These are phyloP conservation scores for Fistulinella cinereoalba DNA, from an alignment of 1,284 basidiomycete genomes.

Conservation along the genomic window DNA sequence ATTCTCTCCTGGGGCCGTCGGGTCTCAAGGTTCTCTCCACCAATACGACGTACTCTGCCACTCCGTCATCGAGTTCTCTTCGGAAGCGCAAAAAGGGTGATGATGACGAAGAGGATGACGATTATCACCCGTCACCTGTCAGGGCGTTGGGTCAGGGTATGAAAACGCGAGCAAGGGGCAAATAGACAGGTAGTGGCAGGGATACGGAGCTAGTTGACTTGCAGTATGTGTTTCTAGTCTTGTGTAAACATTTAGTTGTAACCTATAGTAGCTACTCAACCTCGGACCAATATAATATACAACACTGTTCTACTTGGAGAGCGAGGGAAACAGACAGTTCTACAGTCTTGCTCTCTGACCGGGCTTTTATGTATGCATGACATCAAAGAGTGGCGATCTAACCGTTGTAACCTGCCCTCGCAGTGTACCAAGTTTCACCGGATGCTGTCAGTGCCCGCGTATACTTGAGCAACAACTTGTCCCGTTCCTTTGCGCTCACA, in stretches of 20 bases:
- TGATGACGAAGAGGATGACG: conserved; percentile 39
- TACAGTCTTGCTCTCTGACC: not conserved
- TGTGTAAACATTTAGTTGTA: not conserved
- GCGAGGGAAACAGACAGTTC: not conserved
- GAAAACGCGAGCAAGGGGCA: conserved; percentile 38
- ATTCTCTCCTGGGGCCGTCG: conserved; percentile 37
- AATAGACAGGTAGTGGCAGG: too few relatives aligned
- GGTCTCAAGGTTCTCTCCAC: conserved; percentile 30
- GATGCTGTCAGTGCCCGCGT: conserved; percentile 72
- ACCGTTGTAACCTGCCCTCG: conserved; percentile 52
- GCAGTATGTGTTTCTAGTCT: too few relatives aligned
- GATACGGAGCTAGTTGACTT: too few relatives aligned
- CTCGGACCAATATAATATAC: not conserved
- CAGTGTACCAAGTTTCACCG: conserved; percentile 69
- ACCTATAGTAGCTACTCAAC: not conserved
- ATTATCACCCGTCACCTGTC: conserved; percentile 46
- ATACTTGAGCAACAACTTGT: conserved; percentile 83
- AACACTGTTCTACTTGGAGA: not conserved
- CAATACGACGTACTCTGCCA: conserved; percentile 2
- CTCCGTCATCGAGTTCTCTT: conserved; percentile 19
- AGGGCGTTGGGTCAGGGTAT: conserved; percentile 31
- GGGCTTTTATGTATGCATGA: not conserved
- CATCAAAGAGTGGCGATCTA: conserved; percentile 1
- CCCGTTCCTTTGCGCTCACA: conserved; percentile 79
- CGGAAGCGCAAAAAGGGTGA: conserved; percentile 31